Conservation (phyloP, 495 filamentous ascomycete genomes). For the Penicillium manginii region DNA sequence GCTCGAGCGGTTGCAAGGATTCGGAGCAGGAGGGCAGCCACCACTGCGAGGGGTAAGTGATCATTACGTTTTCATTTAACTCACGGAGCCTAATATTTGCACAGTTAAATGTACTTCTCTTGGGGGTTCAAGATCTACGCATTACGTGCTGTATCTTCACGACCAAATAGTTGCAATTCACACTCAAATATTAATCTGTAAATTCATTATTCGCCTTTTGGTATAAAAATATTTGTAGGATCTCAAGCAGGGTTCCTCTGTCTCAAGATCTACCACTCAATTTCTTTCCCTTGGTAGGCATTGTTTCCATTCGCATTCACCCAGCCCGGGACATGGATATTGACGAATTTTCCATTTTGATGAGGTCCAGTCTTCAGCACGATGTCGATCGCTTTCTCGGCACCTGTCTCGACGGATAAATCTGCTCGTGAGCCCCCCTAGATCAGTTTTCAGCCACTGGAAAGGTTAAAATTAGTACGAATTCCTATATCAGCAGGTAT, state of each 20-base stretch:
- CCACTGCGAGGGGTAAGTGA: slow-evolving; percentile 30
- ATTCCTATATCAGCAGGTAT: no score
- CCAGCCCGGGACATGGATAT: slow-evolving; percentile 49
- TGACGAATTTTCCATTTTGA: slow-evolving; percentile 50
- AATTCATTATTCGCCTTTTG: no score
- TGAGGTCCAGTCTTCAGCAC: slow-evolving; percentile 37
- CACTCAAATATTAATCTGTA: no score
- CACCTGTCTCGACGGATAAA: slow-evolving; percentile 46
- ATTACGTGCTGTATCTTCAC: neutral
- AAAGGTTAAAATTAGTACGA: no score
- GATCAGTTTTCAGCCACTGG: slow-evolving; percentile 55
- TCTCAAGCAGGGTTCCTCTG: no score
- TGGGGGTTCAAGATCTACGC: neutral
- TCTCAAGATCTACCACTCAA: slow-evolving; percentile 34
- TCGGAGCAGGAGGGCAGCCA: slow-evolving; percentile 39
- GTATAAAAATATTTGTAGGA: neutral
- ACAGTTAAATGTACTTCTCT: neutral
- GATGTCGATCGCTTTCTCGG: slow-evolving; percentile 49
- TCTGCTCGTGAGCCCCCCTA: slow-evolving; percentile 47
- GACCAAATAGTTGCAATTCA: neutral
- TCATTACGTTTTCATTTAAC: neutral
- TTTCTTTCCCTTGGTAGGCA: slow-evolving; percentile 40
- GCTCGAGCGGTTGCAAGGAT: slow-evolving; percentile 37
- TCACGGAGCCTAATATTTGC: neutral
- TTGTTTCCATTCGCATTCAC: slow-evolving; percentile 38